phyloP scores from a whole-genome alignment of 345 rosid species.

The Trapa bicornis region DNA sequence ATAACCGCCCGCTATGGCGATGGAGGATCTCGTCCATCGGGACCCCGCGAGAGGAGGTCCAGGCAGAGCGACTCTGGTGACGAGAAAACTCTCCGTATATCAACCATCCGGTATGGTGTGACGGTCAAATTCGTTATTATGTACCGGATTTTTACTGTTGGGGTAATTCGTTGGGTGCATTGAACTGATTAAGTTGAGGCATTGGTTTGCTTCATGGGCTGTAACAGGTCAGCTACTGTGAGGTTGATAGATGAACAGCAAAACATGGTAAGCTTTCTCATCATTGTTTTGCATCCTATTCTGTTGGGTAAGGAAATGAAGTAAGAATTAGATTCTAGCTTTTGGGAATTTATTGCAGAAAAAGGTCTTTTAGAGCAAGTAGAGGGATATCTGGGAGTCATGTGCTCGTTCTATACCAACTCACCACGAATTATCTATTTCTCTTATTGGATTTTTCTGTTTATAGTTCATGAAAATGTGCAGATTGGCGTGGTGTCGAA shows the following conservation, averaged over 20 bases:
- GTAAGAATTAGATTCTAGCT: not conserved
- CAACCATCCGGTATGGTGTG: slow-evolving; percentile 37
- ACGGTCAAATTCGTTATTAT: not conserved
- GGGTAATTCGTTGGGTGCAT: too few relatives aligned
- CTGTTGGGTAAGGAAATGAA: not conserved
- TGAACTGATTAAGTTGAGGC: not conserved
- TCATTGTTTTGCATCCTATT: not conserved
- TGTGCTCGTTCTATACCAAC: not conserved
- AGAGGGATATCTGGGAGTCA: not conserved
- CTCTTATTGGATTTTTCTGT: not conserved
- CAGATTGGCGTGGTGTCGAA: slow-evolving; percentile 79
- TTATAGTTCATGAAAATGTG: slow-evolving; percentile 8
- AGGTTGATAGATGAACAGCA: slow-evolving; percentile 69
- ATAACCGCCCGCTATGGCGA: slow-evolving; percentile 47
- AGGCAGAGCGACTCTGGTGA: slow-evolving; percentile 36
- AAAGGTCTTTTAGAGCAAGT: not conserved
- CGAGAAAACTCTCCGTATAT: slow-evolving; percentile 51
- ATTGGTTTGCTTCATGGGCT: slow-evolving; percentile 4
- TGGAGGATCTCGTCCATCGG: slow-evolving; percentile 24
- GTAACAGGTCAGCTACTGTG: slow-evolving; percentile 54
- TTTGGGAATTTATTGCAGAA: not conserved
- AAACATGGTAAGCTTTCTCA: slow-evolving; percentile 61
- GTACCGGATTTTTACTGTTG: not conserved
- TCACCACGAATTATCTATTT: not conserved
- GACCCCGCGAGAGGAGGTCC: slow-evolving; percentile 23